phyloP scores from a whole-genome alignment of 768 basidiomycete genomes.

The Tulasnella calospora region DNA sequence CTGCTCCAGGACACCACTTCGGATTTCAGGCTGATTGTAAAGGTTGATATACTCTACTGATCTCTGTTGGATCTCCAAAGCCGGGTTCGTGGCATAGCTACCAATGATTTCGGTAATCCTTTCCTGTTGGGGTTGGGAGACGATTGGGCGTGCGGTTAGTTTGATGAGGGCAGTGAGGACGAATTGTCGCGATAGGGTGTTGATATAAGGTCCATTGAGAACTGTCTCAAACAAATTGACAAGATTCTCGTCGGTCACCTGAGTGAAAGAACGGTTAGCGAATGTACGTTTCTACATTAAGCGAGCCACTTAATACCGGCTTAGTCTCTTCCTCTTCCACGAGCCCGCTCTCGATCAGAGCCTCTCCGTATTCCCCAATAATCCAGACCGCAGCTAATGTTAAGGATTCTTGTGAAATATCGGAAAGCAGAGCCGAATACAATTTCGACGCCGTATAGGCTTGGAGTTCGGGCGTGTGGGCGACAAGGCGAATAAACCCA shows the following conservation, averaged over 20 bases:
- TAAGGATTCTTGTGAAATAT: constrained; percentile 94
- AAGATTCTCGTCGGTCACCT: constrained; percentile 78
- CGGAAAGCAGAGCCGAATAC: constrained; percentile 77
- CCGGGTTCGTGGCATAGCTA: constrained; percentile 80
- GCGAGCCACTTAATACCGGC: constrained; percentile 44
- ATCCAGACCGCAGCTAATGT: constrained; percentile 93
- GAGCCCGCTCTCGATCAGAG: constrained; percentile 78
- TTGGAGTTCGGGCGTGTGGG: constrained; percentile 95
- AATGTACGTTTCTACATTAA: constrained; percentile 9
- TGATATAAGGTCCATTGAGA: constrained; percentile 90
- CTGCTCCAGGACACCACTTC: constrained; percentile 83
- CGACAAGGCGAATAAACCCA: constrained; percentile 90
- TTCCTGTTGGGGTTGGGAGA: constrained; percentile 61
- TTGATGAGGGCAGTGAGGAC: constrained; percentile 87
- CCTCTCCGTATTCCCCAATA: constrained; percentile 92
- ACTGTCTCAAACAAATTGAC: constrained; percentile 81
- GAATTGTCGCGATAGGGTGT: constrained; percentile 86
- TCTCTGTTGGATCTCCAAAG: constrained; percentile 92
- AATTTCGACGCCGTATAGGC: constrained; percentile 90
- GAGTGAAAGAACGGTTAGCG: neutral
- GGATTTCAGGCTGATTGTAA: constrained; percentile 59
- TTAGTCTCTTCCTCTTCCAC: constrained; percentile 70
- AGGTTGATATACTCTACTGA: constrained; percentile 91
- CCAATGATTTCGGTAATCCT: constrained; percentile 73
- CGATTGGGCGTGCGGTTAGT: constrained; percentile 74